A percentile compares a stretch with the other conserved stretches of the same genome.
These are phyloP conservation scores for Phytopythium cucurbitacearum DNA, from an alignment of 352 stramenopile genomes.

Conservation along the genomic window DNA sequence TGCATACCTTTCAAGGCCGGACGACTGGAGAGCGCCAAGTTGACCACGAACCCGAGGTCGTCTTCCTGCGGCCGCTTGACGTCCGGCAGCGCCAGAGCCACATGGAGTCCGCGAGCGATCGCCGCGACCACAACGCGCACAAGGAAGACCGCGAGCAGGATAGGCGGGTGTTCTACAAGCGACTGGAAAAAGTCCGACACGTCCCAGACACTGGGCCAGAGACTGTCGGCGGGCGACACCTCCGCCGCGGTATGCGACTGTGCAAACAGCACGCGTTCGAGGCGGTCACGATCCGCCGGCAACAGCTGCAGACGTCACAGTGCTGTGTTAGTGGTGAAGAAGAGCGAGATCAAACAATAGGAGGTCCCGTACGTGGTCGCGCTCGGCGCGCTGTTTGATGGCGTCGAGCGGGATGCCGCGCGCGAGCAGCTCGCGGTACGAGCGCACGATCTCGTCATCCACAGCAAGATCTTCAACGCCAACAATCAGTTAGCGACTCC, in stretches of 20 bases:
- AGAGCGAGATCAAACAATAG: not conserved
- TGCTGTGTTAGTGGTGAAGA: not conserved
- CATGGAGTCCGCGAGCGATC: conserved; percentile 29
- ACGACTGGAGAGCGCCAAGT: conserved; percentile 52
- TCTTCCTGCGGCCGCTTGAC: conserved; percentile 62
- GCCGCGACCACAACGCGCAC: conserved; percentile 48
- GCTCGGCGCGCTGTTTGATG: conserved; percentile 68
- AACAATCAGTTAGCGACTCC: conserved; percentile 37
- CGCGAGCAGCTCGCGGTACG: conserved; percentile 55
- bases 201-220: conserved; percentile 52
- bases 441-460: conserved; percentile 46
- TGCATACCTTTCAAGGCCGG: conserved; percentile 56
- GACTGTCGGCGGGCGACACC: conserved; percentile 17
- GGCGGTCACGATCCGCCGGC: conserved; percentile 28
- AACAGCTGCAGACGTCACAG: conserved; percentile 20
- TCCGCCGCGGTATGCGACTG: conserved; percentile 28
- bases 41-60: conserved; percentile 58
- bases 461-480: conserved; percentile 36
- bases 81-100: conserved; percentile 43
- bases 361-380: conserved; percentile 41
- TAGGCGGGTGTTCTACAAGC: conserved; percentile 49
- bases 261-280: conserved; percentile 44
- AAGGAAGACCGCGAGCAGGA: conserved; percentile 57
- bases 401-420: conserved; percentile 57
- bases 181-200: conserved; percentile 44